A percentile compares a stretch with the other conserved stretches of the same genome.
Evolutionary conservation across 345 rosid genomes (phyloP).

Genomic region (Eucalyptus rudis): DNA sequence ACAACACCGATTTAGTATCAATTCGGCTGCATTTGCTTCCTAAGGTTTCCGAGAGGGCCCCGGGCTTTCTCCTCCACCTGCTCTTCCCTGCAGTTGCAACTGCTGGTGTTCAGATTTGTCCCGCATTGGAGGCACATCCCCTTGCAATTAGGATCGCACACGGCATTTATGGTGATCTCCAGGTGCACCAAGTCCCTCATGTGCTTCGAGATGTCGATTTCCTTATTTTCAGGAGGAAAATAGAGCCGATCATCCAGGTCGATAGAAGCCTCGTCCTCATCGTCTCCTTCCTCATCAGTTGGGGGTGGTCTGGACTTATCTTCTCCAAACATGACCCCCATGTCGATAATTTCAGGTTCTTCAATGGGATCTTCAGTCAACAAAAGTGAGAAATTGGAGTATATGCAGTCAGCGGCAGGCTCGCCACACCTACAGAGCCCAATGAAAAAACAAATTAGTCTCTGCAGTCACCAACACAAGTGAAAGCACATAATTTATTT

Average conservation of each 20-base stretch:
- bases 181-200: conserved; percentile 73
- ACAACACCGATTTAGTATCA: not conserved
- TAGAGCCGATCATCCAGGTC: conserved; percentile 79
- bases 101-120: conserved; percentile 49
- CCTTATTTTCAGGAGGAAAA: conserved; percentile 53
- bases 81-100: conserved; percentile 45
- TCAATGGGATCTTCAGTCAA: conserved; percentile 59
- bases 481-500: not conserved
- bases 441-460: not conserved
- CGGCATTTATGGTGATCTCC: conserved; percentile 51
- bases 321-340: conserved; percentile 30
- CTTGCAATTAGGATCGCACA: conserved; percentile 66
- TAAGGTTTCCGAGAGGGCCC: conserved; percentile 65
- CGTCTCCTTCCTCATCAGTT: conserved; percentile 8
- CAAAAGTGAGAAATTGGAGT: conserved; percentile 64
- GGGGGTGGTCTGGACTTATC: conserved; percentile 11
- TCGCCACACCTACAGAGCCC: conserved; percentile 52
- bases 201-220: conserved; percentile 78
- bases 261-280: conserved; percentile 39
- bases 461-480: no score
- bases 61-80: conserved; percentile 19
- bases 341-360: conserved; percentile 52
- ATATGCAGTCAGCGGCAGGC: conserved; percentile 57
- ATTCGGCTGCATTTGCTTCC: conserved; percentile 28
- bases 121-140: conserved; percentile 80